These are phyloP conservation scores for Fonsecaea erecta DNA, from an alignment of 2,329 filamentous ascomycete genomes.

Conservation along the genomic window DNA sequence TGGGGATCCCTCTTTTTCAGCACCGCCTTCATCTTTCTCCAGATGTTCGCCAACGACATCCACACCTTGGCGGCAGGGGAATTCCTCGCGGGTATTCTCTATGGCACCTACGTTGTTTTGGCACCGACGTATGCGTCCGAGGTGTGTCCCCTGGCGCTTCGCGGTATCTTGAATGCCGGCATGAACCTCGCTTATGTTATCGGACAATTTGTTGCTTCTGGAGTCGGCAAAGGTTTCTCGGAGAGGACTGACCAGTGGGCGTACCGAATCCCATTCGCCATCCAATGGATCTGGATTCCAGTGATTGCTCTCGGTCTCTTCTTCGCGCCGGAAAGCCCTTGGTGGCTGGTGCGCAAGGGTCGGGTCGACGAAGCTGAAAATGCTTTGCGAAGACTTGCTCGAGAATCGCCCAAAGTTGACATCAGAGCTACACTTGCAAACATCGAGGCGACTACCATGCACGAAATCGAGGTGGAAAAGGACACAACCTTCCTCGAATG, in stretches of 20 bases:
- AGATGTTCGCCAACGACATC: slow-evolving; percentile 47
- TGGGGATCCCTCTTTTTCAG: slow-evolving; percentile 62
- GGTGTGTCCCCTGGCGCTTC: slow-evolving; percentile 38
- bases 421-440: slow-evolving; percentile 42
- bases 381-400: slow-evolving; percentile 50
- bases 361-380: slow-evolving; percentile 47
- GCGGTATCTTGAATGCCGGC: slow-evolving; percentile 42
- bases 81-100: slow-evolving; percentile 46
- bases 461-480: slow-evolving; percentile 54
- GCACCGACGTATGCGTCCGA: slow-evolving; percentile 41
- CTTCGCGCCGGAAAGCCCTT: slow-evolving; percentile 47
- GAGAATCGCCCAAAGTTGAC: slow-evolving; percentile 40
- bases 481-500: slow-evolving; percentile 72
- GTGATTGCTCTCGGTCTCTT: slow-evolving; percentile 50
- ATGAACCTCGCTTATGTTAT: slow-evolving; percentile 49
- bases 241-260: slow-evolving; percentile 42
- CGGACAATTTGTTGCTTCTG: slow-evolving; percentile 41
- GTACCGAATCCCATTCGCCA: slow-evolving; percentile 45
- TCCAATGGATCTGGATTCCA: slow-evolving; percentile 58
- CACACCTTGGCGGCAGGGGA: slow-evolving; percentile 42
- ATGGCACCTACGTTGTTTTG: slow-evolving; percentile 54
- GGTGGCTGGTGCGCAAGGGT: slow-evolving; percentile 47
- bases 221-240: slow-evolving; percentile 42
- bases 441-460: slow-evolving; percentile 46
- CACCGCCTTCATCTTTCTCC: slow-evolving; percentile 44